Evolutionary conservation across 306 rosid genomes (phyloP).

Genomic region (Acmispon strigosus): DNA sequence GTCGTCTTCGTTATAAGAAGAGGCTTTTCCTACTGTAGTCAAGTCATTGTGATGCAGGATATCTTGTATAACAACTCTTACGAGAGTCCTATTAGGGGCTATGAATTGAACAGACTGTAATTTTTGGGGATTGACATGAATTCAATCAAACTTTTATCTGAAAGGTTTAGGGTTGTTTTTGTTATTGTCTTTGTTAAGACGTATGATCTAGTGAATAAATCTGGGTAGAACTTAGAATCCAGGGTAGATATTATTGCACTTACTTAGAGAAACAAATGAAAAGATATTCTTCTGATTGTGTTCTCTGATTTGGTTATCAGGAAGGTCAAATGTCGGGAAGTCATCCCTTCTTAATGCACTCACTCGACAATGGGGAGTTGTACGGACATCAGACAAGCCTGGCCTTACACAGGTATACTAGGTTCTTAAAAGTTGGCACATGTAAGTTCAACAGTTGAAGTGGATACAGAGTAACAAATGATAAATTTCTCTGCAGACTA

Average conservation of each 20-base stretch:
- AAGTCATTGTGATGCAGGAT: neutral
- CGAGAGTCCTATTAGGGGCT: neutral
- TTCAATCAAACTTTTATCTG: neutral
- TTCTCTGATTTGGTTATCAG: constrained; percentile 33
- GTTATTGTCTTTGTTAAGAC: neutral
- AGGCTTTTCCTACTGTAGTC: neutral
- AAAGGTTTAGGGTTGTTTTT: neutral
- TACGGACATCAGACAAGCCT: constrained; percentile 82
- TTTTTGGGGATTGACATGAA: neutral
- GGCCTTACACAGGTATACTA: constrained; percentile 84
- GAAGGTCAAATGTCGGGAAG: constrained; percentile 96
- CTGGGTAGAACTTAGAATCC: neutral
- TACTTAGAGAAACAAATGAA: constrained; percentile 14
- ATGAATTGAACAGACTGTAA: neutral
- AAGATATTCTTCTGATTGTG: neutral
- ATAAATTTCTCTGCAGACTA: constrained; percentile 50
- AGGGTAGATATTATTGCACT: neutral
- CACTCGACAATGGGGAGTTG: constrained; percentile 97
- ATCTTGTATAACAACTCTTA: neutral
- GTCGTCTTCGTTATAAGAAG: too few species aligned
- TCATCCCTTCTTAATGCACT: constrained; percentile 92
- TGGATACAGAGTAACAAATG: constrained; percentile 7
- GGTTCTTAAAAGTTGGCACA: neutral
- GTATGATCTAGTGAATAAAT: neutral
- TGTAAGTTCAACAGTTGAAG: neutral